phyloP scores from a whole-genome alignment of 2,329 filamentous ascomycete species.

The Aureobasidium sp. region DNA sequence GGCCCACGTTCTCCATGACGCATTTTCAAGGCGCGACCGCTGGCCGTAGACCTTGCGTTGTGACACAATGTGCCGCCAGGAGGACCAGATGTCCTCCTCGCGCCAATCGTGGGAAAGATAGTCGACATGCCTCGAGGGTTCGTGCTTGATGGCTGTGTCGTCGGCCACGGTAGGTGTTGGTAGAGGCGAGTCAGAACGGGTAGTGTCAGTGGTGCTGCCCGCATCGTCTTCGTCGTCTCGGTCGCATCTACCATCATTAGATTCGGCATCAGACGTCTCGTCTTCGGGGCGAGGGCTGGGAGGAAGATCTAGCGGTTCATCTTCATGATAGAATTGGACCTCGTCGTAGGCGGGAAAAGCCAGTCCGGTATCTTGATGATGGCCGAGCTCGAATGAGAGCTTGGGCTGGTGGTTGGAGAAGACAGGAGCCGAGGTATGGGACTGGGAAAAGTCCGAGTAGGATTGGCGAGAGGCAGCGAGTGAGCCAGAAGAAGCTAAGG shows the following conservation, averaged over 20 bases:
- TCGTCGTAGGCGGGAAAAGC: conserved; percentile 38
- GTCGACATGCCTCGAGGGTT: conserved; percentile 85
- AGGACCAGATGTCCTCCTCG: conserved; percentile 95
- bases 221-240: conserved; percentile 20
- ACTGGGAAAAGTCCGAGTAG: conserved; percentile 20
- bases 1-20: conserved; percentile 94
- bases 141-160: conserved; percentile 64
- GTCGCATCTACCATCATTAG: conserved; percentile 30
- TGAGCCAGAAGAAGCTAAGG: conserved; percentile 23
- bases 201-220: conserved; percentile 50
- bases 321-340: conserved; percentile 17
- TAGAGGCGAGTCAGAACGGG: conserved; percentile 50
- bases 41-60: conserved; percentile 73
- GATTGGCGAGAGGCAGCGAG: conserved; percentile 21
- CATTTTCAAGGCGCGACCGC: conserved; percentile 79
- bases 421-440: conserved; percentile 43
- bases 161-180: conserved; percentile 60
- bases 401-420: conserved; percentile 57
- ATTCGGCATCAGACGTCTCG: conserved; percentile 23
- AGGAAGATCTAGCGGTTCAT: conserved; percentile 30
- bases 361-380: conserved; percentile 40
- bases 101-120: conserved; percentile 89
- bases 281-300: conserved; percentile 17
- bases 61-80: conserved; percentile 86
- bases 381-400: conserved; percentile 50